Conservation (phyloP, 1,284 basidiomycete species). For the Leccinum fallax region DNA sequence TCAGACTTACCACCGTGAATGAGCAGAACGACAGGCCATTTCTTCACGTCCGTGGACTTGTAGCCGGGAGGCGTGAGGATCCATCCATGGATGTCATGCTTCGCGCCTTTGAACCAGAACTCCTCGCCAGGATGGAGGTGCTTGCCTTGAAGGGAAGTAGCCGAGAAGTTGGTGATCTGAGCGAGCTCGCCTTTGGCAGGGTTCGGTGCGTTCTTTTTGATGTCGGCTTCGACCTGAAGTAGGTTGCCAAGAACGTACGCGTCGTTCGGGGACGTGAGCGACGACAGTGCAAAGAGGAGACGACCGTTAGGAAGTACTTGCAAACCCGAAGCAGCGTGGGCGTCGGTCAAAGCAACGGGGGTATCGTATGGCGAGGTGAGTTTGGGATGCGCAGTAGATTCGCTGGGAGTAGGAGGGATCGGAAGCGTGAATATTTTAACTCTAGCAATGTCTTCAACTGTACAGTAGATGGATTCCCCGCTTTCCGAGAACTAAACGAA, state of each 20-base stretch:
- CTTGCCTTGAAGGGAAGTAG: conserved; percentile 57
- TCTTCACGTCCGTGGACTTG: conserved; percentile 64
- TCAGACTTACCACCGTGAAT: conserved; percentile 68
- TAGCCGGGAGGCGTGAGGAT: conserved; percentile 78
- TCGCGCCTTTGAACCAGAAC: conserved; percentile 85
- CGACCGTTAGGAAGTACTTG: conserved; percentile 61
- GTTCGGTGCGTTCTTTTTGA: conserved; percentile 34
- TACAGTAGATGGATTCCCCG: conserved; percentile 69
- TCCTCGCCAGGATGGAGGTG: conserved; percentile 65
- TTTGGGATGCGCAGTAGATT: conserved; percentile 52
- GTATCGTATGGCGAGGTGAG: conserved; percentile 49
- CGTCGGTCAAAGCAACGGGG: conserved; percentile 61
- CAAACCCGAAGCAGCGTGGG: conserved; percentile 59
- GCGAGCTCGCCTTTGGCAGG: conserved; percentile 41
- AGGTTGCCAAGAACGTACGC: conserved; percentile 62
- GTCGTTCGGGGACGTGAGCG: conserved; percentile 74
- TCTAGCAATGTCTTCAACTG: conserved; percentile 74
- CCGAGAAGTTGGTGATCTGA: conserved; percentile 66
- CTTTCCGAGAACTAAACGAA: conserved; percentile 68
- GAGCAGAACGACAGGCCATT: conserved; percentile 72
- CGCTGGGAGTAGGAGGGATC: conserved; percentile 60
- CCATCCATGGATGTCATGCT: conserved; percentile 81
- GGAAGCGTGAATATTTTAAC: conserved; percentile 73
- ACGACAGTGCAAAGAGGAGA: conserved; percentile 68
- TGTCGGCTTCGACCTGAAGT: conserved; percentile 41